These are phyloP conservation scores for Colletotrichum eleusines DNA, from an alignment of 2,329 filamentous ascomycete species.

Conservation along the genomic window DNA sequence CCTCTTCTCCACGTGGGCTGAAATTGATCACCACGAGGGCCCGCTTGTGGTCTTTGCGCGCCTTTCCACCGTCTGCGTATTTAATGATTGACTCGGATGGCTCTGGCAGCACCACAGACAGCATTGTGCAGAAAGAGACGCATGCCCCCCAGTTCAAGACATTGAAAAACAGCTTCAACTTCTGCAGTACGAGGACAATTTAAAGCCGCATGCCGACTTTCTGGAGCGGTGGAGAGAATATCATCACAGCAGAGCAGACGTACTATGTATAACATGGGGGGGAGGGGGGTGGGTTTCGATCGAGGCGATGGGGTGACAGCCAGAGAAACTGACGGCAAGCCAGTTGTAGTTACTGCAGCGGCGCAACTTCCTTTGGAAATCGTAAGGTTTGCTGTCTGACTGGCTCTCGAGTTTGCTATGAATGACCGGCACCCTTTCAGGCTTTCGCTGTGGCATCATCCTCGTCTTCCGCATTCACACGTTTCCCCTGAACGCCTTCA, in stretches of 20 bases:
- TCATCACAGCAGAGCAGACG: not conserved
- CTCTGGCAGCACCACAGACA: not conserved
- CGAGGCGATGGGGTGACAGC: slow-evolving; percentile 24
- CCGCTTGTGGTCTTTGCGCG: slow-evolving; percentile 28
- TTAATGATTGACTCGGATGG: not conserved
- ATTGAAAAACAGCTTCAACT: not conserved
- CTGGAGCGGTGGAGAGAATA: not conserved
- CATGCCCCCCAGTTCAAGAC: not conserved
- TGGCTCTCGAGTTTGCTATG: slow-evolving; percentile 18
- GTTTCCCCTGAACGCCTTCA: slow-evolving; percentile 78
- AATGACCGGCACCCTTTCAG: slow-evolving; percentile 15
- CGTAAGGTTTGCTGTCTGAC: slow-evolving; percentile 18
- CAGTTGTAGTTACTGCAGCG: slow-evolving; percentile 15
- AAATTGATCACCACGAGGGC: slow-evolving; percentile 17
- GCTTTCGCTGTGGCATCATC: slow-evolving; percentile 58
- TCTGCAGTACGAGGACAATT: not conserved
- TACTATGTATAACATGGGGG: too few relatives aligned
- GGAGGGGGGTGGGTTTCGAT: not conserved
- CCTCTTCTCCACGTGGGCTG: slow-evolving; percentile 25
- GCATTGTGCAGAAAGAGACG: not conserved
- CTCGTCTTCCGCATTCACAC: slow-evolving; percentile 79
- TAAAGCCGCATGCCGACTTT: not conserved
- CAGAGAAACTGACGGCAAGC: slow-evolving; percentile 13
- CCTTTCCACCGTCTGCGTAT: not conserved
- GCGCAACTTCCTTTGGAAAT: slow-evolving; percentile 12